phyloP scores from a whole-genome alignment of 164 flowering plant species.

The Vitis labrusca region DNA sequence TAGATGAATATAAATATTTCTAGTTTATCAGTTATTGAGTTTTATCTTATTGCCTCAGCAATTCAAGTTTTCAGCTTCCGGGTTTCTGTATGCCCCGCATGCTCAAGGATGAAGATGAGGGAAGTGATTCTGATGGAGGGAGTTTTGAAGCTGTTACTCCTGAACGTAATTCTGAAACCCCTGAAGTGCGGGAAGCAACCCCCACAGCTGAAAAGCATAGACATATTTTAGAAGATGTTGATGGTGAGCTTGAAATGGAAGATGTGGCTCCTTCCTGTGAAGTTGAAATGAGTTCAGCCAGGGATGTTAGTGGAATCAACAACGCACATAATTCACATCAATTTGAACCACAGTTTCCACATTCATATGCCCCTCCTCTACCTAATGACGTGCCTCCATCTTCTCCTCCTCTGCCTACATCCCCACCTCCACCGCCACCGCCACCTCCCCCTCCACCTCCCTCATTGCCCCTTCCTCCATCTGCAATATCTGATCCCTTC shows the following conservation, averaged over 20 bases:
- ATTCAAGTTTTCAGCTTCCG: slow-evolving; percentile 86
- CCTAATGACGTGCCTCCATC: slow-evolving; percentile 59
- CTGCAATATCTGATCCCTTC: slow-evolving; percentile 19
- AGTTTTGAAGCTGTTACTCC: slow-evolving; percentile 94
- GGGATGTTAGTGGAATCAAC: slow-evolving; percentile 18
- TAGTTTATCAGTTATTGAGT: slow-evolving; percentile 3
- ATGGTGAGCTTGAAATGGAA: slow-evolving; percentile 99
- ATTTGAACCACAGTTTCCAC: slow-evolving; percentile 26
- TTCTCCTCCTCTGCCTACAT: slow-evolving; percentile 62
- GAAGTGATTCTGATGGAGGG: slow-evolving; percentile 77
- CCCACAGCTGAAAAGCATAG: slow-evolving; percentile 51
- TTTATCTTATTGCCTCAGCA: slow-evolving; percentile 51
- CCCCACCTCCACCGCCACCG: slow-evolving; percentile 37
- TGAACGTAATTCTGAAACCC: slow-evolving; percentile 46
- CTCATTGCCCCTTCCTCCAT: slow-evolving; percentile 6
- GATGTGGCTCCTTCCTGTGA: slow-evolving; percentile 84
- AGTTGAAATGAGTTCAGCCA: slow-evolving; percentile 33
- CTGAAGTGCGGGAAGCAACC: slow-evolving; percentile 32
- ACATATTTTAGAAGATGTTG: slow-evolving; percentile 92
- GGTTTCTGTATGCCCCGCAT: slow-evolving; percentile 84
- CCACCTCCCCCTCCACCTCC: slow-evolving; percentile 22
- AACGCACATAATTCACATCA: slow-evolving; percentile 23
- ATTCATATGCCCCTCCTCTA: slow-evolving; percentile 49
- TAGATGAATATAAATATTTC: neutral
- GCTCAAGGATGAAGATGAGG: slow-evolving; percentile 73